These are phyloP conservation scores for Stromatinia cepivora DNA, from an alignment of 2,329 filamentous ascomycete species.

Conservation along the genomic window DNA sequence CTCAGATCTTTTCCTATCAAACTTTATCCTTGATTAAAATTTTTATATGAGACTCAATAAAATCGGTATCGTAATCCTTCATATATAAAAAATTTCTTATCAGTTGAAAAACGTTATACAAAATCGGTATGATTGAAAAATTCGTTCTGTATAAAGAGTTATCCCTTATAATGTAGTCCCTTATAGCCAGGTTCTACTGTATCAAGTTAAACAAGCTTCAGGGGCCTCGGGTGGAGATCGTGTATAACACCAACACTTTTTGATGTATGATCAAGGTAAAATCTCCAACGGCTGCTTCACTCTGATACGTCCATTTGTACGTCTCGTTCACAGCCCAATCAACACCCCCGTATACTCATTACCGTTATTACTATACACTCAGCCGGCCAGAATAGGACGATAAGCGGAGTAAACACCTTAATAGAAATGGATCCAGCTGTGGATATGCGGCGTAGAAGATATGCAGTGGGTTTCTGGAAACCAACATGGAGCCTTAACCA, in stretches of 20 bases:
- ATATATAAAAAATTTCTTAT: too few species aligned
- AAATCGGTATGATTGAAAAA: too few species aligned
- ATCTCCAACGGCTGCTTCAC: not conserved
- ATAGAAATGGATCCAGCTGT: conserved; percentile 12
- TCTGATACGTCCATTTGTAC: not conserved
- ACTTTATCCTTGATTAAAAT: too few species aligned
- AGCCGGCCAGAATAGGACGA: not conserved
- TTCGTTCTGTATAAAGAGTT: too few species aligned
- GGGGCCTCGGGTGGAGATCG: not conserved
- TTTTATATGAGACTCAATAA: too few species aligned
- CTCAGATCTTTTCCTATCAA: too few species aligned
- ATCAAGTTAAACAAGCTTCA: not conserved
- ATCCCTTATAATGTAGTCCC: too few species aligned
- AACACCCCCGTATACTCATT: not conserved
- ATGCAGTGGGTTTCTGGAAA: conserved; percentile 1
- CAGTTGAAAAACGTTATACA: too few species aligned
- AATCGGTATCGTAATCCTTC: too few species aligned
- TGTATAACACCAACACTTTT: not conserved
- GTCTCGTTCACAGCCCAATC: not conserved
- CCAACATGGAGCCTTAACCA: not conserved
- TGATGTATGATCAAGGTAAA: not conserved
- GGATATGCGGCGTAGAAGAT: conserved; percentile 5
- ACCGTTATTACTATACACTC: too few species aligned
- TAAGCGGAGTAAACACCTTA: not conserved
- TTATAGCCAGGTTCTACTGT: too few species aligned